Evolutionary conservation across 2,329 filamentous ascomycete species (phyloP), one percentile per base, ranked within the genome.

Genomic region (Septoria petroselini): DNA sequence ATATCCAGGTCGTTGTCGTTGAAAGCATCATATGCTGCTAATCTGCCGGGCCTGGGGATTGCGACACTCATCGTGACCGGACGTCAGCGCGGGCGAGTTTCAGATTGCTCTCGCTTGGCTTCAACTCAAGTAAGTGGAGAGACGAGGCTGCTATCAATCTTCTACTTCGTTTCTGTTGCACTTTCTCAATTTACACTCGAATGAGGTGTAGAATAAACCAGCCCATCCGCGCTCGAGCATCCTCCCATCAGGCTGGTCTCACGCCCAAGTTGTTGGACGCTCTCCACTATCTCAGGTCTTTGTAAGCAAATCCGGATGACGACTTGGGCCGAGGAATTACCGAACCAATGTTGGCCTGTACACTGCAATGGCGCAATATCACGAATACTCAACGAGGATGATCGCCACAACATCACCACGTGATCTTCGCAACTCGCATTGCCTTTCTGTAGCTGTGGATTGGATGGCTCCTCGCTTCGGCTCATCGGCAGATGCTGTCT

Each of bases 401-500:
- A 27, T 27, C 23, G 9, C 23, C 9, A 9, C 5, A 27, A 27
- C 9, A 27, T n/a, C n/a, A n/a, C n/a, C n/a, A n/a, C n/a, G n/a
- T n/a, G n/a, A 27, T 27, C 17, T 12, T 38, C 17, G 17, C 35
- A 21, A 21, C 7, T 17, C 19, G 35, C 3, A 3, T 38, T 5
- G 15, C 17, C 5, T 18, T 19, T 15, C 34, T 7, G 7, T 37
- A 15, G 17, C 35, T 19, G 14, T 9, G 4, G 1, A 5, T 17
- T 19, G 17, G 11, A 29, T 46, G 42, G 42, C 37, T 40, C 49
- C 42, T 43, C 43, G 50, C 34, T 52, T 48, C 50, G 50, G 50
- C 43, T 39, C 23, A 43, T 52, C 50, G 50, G 23, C 23, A 27
- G 23, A 27, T 5, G 23, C 23, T 27, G n/a, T n/a, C n/a, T n/a